phyloP scores from a whole-genome alignment of 2,329 filamentous ascomycete species.

The Fusarium staphyleae region DNA sequence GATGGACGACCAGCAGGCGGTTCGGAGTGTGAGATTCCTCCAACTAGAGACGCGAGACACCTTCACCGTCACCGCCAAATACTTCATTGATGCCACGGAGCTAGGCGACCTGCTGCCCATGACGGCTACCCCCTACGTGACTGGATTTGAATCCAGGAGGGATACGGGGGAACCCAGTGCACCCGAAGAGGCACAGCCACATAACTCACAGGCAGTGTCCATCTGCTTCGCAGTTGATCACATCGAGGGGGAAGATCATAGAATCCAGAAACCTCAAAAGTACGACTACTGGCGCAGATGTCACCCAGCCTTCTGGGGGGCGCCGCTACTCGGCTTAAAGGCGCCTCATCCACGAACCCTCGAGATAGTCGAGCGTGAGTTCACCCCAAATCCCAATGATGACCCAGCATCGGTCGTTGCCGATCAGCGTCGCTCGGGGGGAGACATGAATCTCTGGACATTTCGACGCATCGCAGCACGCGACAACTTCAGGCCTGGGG shows the following conservation, averaged over 20 bases:
- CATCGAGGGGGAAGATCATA: conserved; percentile 39
- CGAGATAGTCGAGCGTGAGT: conserved; percentile 40
- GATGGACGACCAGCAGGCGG: conserved; percentile 17
- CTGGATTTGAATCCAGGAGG: conserved; percentile 36
- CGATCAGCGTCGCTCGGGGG: conserved; percentile 37
- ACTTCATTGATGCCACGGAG: conserved; percentile 30
- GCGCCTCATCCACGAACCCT: conserved; percentile 40
- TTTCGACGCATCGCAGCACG: conserved; percentile 38
- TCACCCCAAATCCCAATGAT: conserved; percentile 39
- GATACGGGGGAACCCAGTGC: conserved; percentile 41
- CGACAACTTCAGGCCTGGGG: conserved; percentile 36
- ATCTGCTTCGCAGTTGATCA: conserved; percentile 43
- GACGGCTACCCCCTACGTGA: conserved; percentile 37
- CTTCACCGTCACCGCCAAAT: conserved; percentile 19
- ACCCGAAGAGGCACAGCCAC: conserved; percentile 37
- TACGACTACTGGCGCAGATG: conserved; percentile 39
- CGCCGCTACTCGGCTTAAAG: conserved; percentile 34
- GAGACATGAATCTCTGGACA: conserved; percentile 43
- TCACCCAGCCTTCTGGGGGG: conserved; percentile 41
- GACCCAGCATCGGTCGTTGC: conserved; percentile 35
- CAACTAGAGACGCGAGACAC: background rate
- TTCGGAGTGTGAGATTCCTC: conserved; percentile 11
- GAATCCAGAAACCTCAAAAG: conserved; percentile 28
- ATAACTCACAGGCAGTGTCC: conserved; percentile 41
- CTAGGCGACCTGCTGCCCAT: conserved; percentile 31